phyloP scores from a whole-genome alignment of 331 rosid genomes.

The Ulmus americana region DNA sequence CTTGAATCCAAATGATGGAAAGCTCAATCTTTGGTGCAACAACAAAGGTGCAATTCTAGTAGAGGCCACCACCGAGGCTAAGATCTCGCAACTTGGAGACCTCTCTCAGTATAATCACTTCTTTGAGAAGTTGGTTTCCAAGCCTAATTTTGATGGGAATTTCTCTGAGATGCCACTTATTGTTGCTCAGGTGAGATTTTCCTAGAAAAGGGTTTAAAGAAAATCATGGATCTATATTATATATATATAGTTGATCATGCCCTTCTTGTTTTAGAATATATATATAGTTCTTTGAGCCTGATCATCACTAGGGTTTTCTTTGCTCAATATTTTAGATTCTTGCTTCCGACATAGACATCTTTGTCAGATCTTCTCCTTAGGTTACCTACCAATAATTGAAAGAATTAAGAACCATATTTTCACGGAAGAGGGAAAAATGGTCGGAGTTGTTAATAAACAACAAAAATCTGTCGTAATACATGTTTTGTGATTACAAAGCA shows the following conservation, averaged over 20 bases:
- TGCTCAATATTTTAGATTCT: not conserved
- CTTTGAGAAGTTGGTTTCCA: slow-evolving; percentile 51
- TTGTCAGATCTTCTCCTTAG: no score
- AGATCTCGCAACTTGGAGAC: slow-evolving; percentile 56
- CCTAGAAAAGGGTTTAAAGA: no score
- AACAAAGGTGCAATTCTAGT: slow-evolving; percentile 56
- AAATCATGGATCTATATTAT: not conserved
- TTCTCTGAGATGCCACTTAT: slow-evolving; percentile 58
- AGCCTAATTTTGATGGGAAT: slow-evolving; percentile 46
- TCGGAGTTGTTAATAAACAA: no score
- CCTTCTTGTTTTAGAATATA: not conserved
- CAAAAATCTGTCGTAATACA: no score
- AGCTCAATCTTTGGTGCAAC: slow-evolving; percentile 61
- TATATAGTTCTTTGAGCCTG: not conserved
- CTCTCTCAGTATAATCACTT: slow-evolving; percentile 51
- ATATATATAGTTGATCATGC: not conserved
- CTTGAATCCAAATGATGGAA: slow-evolving; percentile 34
- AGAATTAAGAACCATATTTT: no score
- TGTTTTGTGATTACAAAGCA: not conserved
- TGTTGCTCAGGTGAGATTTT: slow-evolving; percentile 63
- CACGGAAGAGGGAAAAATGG: no score
- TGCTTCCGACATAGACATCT: not conserved
- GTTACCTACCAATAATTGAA: no score
- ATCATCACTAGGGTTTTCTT: slow-evolving; percentile 8
- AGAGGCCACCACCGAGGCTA: slow-evolving; percentile 33